Conservation (phyloP, 192 early-diverging fungal species). For the Rhizophlyctis rosea region DNA sequence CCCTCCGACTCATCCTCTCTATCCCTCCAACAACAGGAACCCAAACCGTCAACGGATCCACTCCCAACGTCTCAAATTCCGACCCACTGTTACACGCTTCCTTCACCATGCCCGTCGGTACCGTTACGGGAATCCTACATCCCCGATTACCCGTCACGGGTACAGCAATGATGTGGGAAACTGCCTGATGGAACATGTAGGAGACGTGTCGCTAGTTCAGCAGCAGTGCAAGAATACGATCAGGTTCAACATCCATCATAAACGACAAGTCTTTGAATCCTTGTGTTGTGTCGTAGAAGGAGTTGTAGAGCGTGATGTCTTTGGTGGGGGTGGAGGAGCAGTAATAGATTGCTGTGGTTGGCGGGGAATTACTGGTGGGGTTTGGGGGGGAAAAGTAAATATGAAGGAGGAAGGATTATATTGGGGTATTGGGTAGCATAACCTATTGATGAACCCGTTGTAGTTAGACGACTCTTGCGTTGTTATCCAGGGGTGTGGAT, state of each 20-base stretch:
- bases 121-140: constrained; percentile 12
- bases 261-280: constrained; percentile 19
- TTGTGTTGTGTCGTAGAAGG: constrained; percentile 13
- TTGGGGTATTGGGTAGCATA: no score
- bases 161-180: constrained; percentile 18
- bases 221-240: constrained; percentile 26
- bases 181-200: constrained; percentile 45
- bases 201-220: constrained; percentile 31
- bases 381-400: no score
- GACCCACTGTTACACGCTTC: neutral
- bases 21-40: no score
- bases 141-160: neutral
- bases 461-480: constrained; percentile 38
- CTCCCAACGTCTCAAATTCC: constrained; percentile 7
- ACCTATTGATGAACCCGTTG: constrained; percentile 36
- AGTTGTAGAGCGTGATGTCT: constrained; percentile 30
- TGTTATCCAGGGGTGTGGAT: constrained; percentile 31
- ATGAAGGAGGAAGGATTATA: no score
- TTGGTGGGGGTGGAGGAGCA: constrained; percentile 11
- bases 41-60: constrained; percentile 20
- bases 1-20: no score
- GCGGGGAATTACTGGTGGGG: constrained; percentile 44
- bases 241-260: constrained; percentile 32
- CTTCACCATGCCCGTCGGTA: neutral
- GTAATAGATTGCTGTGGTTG: constrained; percentile 38